phyloP scores from a whole-genome alignment of 805 yeast genomes.

The Tetrapisispora fleetii region DNA sequence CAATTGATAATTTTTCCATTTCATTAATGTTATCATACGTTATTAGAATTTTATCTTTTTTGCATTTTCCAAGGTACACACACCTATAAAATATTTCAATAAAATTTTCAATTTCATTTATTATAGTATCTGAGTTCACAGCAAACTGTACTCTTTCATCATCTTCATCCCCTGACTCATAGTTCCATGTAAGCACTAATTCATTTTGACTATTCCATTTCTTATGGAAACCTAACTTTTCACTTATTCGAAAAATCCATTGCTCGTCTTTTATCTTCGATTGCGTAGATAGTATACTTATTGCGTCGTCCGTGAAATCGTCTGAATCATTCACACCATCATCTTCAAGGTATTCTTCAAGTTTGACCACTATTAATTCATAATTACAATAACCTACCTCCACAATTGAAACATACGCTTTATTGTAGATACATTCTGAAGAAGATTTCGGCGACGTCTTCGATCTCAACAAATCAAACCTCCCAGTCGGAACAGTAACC shows the following conservation, averaged over 20 bases:
- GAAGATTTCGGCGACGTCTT: slow-evolving; percentile 81
- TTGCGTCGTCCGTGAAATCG: slow-evolving; percentile 32
- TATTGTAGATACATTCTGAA: slow-evolving; percentile 71
- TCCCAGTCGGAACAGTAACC: slow-evolving; percentile 67
- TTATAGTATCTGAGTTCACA: slow-evolving; percentile 49
- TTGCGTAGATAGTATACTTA: slow-evolving; percentile 25
- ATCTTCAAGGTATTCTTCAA: slow-evolving; percentile 55
- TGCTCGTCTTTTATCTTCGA: slow-evolving; percentile 43
- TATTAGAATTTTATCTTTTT: slow-evolving; percentile 39
- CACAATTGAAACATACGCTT: slow-evolving; percentile 65
- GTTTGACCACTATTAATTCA: slow-evolving; percentile 61
- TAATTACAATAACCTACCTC: slow-evolving; percentile 57
- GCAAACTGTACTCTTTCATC: slow-evolving; percentile 80
- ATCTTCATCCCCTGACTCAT: slow-evolving; percentile 67
- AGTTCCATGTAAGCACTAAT: slow-evolving; percentile 66
- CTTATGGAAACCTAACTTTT: slow-evolving; percentile 46
- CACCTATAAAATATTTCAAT: slow-evolving; percentile 54
- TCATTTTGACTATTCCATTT: slow-evolving; percentile 44
- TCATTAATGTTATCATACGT: slow-evolving; percentile 43
- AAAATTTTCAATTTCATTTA: slow-evolving; percentile 48
- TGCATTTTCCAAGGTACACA: slow-evolving; percentile 67
- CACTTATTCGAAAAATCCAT: slow-evolving; percentile 59
- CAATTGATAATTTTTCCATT: slow-evolving; percentile 32
- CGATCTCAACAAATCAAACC: slow-evolving; percentile 60
- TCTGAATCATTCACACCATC: slow-evolving; percentile 43